Percentiles rank a stretch among this genome's conserved stretches.
These are phyloP conservation scores for Apophysomyces ossiformis DNA, from an alignment of 371 early-diverging fungal species.

Conservation along the genomic window DNA sequence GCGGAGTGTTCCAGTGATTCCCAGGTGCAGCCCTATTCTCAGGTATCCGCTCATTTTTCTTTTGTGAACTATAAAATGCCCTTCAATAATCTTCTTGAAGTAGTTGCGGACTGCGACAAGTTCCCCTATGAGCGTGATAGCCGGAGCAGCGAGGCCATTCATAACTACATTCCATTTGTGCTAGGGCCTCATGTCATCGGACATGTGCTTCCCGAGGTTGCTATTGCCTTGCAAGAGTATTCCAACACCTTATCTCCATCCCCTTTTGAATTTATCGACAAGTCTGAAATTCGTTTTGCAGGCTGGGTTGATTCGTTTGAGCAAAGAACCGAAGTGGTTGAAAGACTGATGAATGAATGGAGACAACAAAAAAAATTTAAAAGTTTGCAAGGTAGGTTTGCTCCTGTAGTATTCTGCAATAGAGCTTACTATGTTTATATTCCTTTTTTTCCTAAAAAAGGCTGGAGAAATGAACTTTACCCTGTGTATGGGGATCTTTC, in stretches of 20 bases:
- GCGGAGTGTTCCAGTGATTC: too few relatives aligned
- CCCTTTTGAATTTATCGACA: conserved; percentile 40
- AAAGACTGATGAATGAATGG: conserved; percentile 48
- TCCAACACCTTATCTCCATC: conserved; percentile 16
- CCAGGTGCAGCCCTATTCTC: too few relatives aligned
- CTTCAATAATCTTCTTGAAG: conserved; percentile 33
- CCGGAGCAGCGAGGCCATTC: background rate
- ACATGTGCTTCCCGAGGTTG: conserved; percentile 36
- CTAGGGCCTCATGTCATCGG: conserved; percentile 43
- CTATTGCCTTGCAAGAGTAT: conserved; percentile 34
- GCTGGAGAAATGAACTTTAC: conserved; percentile 74
- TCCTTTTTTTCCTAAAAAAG: conserved; percentile 14
- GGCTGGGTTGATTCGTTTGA: conserved; percentile 36
- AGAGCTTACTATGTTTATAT: background rate
- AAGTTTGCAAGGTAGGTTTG: conserved; percentile 30
- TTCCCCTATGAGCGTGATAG: conserved; percentile 37
- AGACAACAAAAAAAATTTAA: conserved; percentile 32
- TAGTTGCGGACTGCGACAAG: conserved; percentile 48
- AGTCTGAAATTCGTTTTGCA: conserved; percentile 29
- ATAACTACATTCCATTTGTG: conserved; percentile 31
- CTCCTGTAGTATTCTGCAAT: too few relatives aligned
- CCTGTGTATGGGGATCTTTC: conserved; percentile 68
- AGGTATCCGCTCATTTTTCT: too few relatives aligned
- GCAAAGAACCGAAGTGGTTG: conserved; percentile 40
- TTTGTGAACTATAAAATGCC: conserved; percentile 4